Evolutionary conservation across 441 rosid species (phyloP), one percentile per base, ranked within the genome.

Genomic region (Adansonia gregorii): DNA sequence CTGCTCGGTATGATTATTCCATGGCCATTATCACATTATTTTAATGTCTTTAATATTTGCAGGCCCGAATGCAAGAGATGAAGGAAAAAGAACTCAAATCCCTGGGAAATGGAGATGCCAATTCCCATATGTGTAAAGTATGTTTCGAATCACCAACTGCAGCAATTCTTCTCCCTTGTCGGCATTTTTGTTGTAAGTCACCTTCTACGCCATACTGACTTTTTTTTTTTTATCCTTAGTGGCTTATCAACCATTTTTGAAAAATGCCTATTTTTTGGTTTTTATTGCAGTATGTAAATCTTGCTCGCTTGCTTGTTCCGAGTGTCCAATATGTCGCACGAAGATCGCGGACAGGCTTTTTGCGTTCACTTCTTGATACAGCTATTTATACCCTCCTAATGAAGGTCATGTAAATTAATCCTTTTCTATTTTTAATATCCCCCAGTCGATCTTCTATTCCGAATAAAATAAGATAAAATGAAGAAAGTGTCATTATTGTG

Each of bases 21-120:
- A 22, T 7, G 24, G 72, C 31, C 17, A 31, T 35, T 12, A 22
- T 59, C 14, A 71, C 46, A 58, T 58, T 24, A 58, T 22, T 39
- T 69, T 24, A 69, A 10, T 63, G 56, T 54, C 1, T 52, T 58
- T 58, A 66, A 49, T 77, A 65, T 67, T 67, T 83, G 27, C 87
- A 97, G 99, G 98, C 95, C 15, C 85, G 97, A 70, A 94, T 97
- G 97, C 97, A 92, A 86, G 98, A 96, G 79, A 94, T 94, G 93
- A 94, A 92, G 82, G 97, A 96, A 83, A 94, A 91, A 79, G 98
- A 96, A 82, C 85, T 87, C 72, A 90, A 90, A 83, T 83, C 86
- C 64, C 73, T 73, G 8, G 95, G 90, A 54, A 91, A 88, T 61
- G 98, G 93, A 76, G 98, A 94, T 72, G 91, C 87, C 80, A 97